These are phyloP conservation scores for Suhomyces sp. DNA, from an alignment of 805 yeast species.

Conservation along the genomic window DNA sequence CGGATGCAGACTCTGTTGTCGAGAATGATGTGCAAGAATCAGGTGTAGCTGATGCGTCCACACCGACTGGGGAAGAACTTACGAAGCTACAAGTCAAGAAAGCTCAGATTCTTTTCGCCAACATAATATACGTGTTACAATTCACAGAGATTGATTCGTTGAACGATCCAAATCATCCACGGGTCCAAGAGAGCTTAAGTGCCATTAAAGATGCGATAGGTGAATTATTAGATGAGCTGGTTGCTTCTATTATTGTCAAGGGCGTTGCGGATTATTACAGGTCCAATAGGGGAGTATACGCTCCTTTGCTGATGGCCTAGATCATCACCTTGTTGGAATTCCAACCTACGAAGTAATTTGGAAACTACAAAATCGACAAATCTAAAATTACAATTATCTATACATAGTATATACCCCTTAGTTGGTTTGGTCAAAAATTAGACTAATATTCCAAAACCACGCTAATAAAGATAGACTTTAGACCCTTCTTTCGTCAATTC, in stretches of 20 bases:
- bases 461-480: constrained; percentile 52
- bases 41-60: neutral
- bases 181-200: neutral
- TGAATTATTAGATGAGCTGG: neutral
- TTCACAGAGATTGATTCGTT: constrained; percentile 10
- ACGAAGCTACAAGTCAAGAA: too few relatives aligned
- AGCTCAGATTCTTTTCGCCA: constrained; percentile 19
- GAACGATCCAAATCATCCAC: neutral
- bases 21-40: neutral
- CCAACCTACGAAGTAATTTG: too few relatives aligned
- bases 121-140: constrained; percentile 22
- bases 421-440: neutral
- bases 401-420: neutral
- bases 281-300: constrained; percentile 21
- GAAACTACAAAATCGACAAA: too few relatives aligned
- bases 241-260: constrained; percentile 3
- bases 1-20: neutral
- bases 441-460: neutral
- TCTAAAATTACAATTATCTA: too few relatives aligned
- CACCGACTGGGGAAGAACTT: too few relatives aligned
- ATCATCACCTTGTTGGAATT: too few relatives aligned
- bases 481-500: constrained; percentile 42
- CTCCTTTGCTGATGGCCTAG: constrained; percentile 16
- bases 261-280: constrained; percentile 25
- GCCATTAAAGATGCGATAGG: constrained; percentile 1